A percentile compares a stretch with the other conserved stretches of the same genome.
These are phyloP conservation scores for Begonia fuchsioides DNA, from an alignment of 306 rosid genomes.

Conservation along the genomic window DNA sequence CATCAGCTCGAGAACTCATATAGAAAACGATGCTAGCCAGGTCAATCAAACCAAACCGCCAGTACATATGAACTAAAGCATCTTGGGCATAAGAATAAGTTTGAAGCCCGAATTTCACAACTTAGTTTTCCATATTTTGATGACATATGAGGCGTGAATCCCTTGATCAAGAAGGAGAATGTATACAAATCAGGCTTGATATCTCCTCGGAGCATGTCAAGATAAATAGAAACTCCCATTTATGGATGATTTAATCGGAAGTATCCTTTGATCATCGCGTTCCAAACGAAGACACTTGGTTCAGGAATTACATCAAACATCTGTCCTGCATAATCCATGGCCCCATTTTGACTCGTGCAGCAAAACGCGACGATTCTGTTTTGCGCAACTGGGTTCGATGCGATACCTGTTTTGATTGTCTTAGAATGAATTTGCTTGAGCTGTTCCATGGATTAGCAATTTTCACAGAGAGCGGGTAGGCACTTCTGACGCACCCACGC, in stretches of 20 bases:
- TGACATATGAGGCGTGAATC: slow-evolving; percentile 24
- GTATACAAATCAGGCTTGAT: slow-evolving; percentile 53
- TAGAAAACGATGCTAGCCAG: slow-evolving; percentile 45
- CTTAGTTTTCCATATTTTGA: slow-evolving; percentile 45
- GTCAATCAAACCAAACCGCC: slow-evolving; percentile 37
- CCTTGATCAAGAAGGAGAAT: slow-evolving; percentile 67
- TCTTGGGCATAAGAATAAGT: slow-evolving; percentile 56
- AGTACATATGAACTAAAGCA: slow-evolving; percentile 52
- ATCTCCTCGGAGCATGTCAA: slow-evolving; percentile 34
- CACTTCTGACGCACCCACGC: slow-evolving; percentile 8
- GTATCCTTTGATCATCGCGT: slow-evolving; percentile 68
- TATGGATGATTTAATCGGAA: slow-evolving; percentile 30
- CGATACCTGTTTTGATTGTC: slow-evolving; percentile 32
- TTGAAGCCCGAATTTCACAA: slow-evolving; percentile 45
- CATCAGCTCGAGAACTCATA: slow-evolving; percentile 42
- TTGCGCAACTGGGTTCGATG: slow-evolving; percentile 23
- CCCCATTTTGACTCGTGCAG: slow-evolving; percentile 32
- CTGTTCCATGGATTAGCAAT: slow-evolving; percentile 47
- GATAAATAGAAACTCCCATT: slow-evolving; percentile 42
- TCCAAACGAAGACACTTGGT: slow-evolving; percentile 53
- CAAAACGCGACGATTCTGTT: slow-evolving; percentile 28
- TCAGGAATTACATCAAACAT: slow-evolving; percentile 53
- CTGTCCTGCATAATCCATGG: slow-evolving; percentile 40
- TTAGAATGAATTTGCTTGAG: slow-evolving; percentile 62
- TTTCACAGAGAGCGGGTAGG: slow-evolving; percentile 19